Conservation (phyloP, 164 flowering plant genomes). For the Berberis thunbergii region DNA sequence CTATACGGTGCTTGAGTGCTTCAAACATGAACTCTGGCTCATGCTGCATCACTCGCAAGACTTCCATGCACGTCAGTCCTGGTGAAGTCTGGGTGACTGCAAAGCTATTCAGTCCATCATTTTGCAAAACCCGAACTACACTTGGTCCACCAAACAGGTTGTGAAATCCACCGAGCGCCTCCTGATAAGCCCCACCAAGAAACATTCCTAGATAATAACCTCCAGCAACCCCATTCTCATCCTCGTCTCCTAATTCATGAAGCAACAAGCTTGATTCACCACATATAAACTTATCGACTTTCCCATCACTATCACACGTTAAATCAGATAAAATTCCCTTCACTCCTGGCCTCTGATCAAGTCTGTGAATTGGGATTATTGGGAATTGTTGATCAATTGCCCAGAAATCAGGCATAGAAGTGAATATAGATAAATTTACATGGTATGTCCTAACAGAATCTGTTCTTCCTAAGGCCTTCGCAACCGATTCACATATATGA, state of each 20-base stretch:
- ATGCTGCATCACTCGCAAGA: conserved; percentile 93
- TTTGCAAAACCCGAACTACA: conserved; percentile 75
- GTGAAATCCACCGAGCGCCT: conserved; percentile 98
- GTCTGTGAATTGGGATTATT: conserved; percentile 80
- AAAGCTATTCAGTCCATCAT: conserved; percentile 88
- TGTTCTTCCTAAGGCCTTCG: conserved; percentile 40
- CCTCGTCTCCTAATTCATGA: conserved; percentile 54
- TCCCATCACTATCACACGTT: conserved; percentile 98
- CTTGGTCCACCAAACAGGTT: conserved; percentile 96
- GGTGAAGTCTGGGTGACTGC: conserved; percentile 81
- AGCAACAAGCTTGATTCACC: conserved; percentile 77
- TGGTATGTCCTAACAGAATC: conserved; percentile 67
- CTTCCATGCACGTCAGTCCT: conserved; percentile 74
- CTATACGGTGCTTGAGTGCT: conserved; percentile 81
- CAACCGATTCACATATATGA: conserved; percentile 55
- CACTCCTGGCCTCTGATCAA: conserved; percentile 58
- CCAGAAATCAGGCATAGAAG: conserved; percentile 96
- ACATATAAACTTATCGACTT: conserved; percentile 82
- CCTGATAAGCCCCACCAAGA: conserved; percentile 99
- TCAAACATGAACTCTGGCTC: conserved; percentile 98
- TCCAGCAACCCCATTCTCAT: neutral
- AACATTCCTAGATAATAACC: conserved; percentile 94
- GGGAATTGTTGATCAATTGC: conserved; percentile 90
- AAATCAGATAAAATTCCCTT: conserved; percentile 78
- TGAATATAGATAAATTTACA: conserved; percentile 86